These are phyloP conservation scores for Pseudodiploospora longispora DNA, from an alignment of 2,329 filamentous ascomycete genomes.

Conservation along the genomic window DNA sequence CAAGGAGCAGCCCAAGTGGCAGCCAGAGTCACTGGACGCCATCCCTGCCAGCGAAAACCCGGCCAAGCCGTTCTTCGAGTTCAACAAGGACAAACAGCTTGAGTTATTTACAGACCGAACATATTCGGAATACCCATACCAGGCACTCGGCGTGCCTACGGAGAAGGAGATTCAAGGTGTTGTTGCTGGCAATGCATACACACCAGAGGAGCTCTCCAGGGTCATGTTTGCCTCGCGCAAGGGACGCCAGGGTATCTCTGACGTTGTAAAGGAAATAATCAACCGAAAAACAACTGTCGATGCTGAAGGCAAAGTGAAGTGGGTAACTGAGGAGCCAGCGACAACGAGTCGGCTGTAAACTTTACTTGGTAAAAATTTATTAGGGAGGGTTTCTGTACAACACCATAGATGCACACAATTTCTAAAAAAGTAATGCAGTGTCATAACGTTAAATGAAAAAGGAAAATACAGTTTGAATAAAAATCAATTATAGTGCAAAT, in stretches of 20 bases:
- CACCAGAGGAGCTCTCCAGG: slow-evolving; percentile 51
- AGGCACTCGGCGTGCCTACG: slow-evolving; percentile 60
- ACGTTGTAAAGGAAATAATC: slow-evolving; percentile 63
- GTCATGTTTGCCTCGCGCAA: slow-evolving; percentile 52
- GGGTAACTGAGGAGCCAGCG: slow-evolving; percentile 23
- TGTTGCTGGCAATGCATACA: slow-evolving; percentile 32
- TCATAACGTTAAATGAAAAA: neutral
- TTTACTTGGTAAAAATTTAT: neutral
- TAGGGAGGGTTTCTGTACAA: neutral
- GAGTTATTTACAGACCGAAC: slow-evolving; percentile 53
- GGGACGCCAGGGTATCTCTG: slow-evolving; percentile 60
- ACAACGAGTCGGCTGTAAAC: slow-evolving; percentile 26
- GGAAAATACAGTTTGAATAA: too few relatives aligned
- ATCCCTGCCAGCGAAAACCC: slow-evolving; percentile 49
- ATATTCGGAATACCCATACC: slow-evolving; percentile 68
- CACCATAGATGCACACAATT: neutral
- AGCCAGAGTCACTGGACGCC: slow-evolving; percentile 63
- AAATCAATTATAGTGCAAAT: too few relatives aligned
- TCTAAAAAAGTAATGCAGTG: neutral
- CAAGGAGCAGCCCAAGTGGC: slow-evolving; percentile 66
- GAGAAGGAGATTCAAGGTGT: slow-evolving; percentile 52
- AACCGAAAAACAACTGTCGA: slow-evolving; percentile 49
- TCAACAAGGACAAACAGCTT: slow-evolving; percentile 39
- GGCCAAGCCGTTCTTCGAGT: slow-evolving; percentile 59
- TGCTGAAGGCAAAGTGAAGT: slow-evolving; percentile 33